Evolutionary conservation across 306 rosid genomes (phyloP).

Genomic region (Prunus mira): DNA sequence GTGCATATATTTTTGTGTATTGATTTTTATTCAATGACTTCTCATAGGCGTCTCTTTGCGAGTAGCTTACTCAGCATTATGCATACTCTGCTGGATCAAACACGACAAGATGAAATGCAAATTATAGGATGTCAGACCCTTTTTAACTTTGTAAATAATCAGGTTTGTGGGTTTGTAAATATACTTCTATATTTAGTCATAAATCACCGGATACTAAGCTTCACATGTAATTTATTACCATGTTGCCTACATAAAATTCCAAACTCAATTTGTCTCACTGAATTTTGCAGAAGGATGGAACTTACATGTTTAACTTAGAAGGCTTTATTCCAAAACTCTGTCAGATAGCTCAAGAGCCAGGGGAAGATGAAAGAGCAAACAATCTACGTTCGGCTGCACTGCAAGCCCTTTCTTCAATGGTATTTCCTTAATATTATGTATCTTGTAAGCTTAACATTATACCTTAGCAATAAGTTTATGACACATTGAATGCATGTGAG

Average conservation of each 20-base stretch:
- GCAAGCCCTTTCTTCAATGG: constrained; percentile 87
- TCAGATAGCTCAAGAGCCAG: constrained; percentile 78
- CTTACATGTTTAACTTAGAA: constrained; percentile 78
- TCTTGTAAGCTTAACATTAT: not conserved
- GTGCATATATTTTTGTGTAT: not conserved
- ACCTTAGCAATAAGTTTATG: not conserved
- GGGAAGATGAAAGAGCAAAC: constrained; percentile 60
- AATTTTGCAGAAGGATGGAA: constrained; percentile 69
- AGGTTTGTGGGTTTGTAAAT: constrained; percentile 49
- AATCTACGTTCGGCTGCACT: constrained; percentile 62
- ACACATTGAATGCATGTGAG: not conserved
- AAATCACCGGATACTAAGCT: constrained; percentile 1
- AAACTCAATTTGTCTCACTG: constrained; percentile 15
- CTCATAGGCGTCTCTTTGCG: constrained; percentile 78
- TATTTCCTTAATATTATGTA: constrained; percentile 36
- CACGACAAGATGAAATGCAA: constrained; percentile 84
- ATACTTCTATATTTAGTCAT: constrained; percentile 3
- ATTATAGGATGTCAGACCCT: constrained; percentile 79
- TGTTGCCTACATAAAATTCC: not conserved
- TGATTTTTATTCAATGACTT: constrained; percentile 17
- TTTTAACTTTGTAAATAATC: constrained; percentile 85
- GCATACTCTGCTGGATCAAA: constrained; percentile 86
- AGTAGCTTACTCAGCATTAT: constrained; percentile 82
- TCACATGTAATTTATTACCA: not conserved
- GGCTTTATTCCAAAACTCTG: constrained; percentile 76